Evolutionary conservation across 2,329 filamentous ascomycete genomes (phyloP).

Genomic region (Fulvia fulva): DNA sequence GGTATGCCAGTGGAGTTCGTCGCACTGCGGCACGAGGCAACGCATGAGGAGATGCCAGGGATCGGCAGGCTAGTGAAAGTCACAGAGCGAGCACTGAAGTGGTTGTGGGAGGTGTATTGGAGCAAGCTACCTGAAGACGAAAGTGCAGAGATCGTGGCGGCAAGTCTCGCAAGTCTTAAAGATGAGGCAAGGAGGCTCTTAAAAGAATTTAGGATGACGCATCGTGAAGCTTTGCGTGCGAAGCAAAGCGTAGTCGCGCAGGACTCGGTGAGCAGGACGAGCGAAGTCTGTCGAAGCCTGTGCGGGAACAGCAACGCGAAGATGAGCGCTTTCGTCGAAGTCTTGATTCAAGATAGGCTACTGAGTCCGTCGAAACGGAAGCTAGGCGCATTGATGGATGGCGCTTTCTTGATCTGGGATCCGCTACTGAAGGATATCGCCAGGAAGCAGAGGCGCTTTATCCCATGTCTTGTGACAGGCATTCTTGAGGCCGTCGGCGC

Average conservation of each 20-base stretch:
- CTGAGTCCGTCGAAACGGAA: slow-evolving; percentile 36
- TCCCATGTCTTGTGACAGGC: slow-evolving; percentile 37
- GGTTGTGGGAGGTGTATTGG: slow-evolving; percentile 94
- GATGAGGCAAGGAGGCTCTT: slow-evolving; percentile 25
- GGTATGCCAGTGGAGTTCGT: slow-evolving; percentile 75
- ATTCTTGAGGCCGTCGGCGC: slow-evolving; percentile 37
- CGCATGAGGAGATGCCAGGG: slow-evolving; percentile 80
- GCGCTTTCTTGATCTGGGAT: slow-evolving; percentile 46
- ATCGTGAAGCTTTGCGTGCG: slow-evolving; percentile 30
- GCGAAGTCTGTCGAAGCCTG: slow-evolving; percentile 12
- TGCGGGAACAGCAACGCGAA: slow-evolving; percentile 9
- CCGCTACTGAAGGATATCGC: slow-evolving; percentile 37
- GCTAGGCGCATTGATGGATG: slow-evolving; percentile 37
- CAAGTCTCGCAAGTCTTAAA: slow-evolving; percentile 35
- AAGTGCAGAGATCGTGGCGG: slow-evolving; percentile 3
- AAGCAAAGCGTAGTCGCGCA: slow-evolving; percentile 25
- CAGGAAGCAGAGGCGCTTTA: slow-evolving; percentile 34
- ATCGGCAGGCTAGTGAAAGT: slow-evolving; percentile 68
- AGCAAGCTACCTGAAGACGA: slow-evolving; percentile 37
- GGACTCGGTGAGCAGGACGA: slow-evolving; percentile 1
- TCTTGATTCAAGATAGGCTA: slow-evolving; percentile 35
- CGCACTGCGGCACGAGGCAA: slow-evolving; percentile 83
- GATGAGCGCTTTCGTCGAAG: slow-evolving; percentile 20
- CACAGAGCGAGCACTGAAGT: slow-evolving; percentile 66
- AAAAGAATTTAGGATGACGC: slow-evolving; percentile 23